A percentile compares a stretch with the other conserved stretches of the same genome.
These are phyloP conservation scores for Boletus tylopilopsis DNA, from an alignment of 768 basidiomycete species.

Conservation along the genomic window DNA sequence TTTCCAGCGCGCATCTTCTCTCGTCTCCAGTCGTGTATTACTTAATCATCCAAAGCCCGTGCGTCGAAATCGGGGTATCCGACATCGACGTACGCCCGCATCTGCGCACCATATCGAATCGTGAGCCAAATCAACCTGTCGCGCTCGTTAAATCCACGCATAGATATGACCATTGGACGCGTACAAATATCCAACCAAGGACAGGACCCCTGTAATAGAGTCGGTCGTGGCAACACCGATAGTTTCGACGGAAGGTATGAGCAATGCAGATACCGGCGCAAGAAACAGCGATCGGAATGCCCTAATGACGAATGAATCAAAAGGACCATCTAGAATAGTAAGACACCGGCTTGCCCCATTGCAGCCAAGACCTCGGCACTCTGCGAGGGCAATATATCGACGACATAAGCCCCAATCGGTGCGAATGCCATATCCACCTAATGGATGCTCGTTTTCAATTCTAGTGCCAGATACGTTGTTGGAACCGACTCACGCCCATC, in stretches of 20 bases:
- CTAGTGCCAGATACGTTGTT: not conserved
- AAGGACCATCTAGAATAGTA: not conserved
- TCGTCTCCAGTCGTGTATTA: no score
- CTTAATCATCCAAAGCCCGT: no score
- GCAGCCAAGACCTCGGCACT: constrained; percentile 65
- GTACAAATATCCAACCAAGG: constrained; percentile 51
- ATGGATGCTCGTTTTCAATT: not conserved
- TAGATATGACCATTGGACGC: constrained; percentile 19
- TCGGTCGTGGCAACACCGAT: constrained; percentile 53
- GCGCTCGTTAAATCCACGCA: not conserved
- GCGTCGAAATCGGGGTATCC: no score
- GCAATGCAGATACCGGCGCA: constrained; percentile 11
- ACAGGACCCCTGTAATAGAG: constrained; percentile 41
- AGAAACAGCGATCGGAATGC: constrained; percentile 24
- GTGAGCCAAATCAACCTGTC: constrained; percentile 44
- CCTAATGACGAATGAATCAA: constrained; percentile 1
- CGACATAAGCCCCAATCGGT: constrained; percentile 52
- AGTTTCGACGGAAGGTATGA: constrained; percentile 43
- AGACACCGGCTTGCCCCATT: constrained; percentile 39
- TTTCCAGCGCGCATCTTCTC: no score
- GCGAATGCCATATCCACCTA: constrained; percentile 57
- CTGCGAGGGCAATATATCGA: constrained; percentile 56
- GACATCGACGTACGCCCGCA: no score
- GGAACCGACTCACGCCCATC: constrained; percentile 46
- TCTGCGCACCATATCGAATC: not conserved